Evolutionary conservation across 129 eudicot species (phyloP), one percentile per base, ranked within the genome.

Genomic region (Artemisia tridentata): DNA sequence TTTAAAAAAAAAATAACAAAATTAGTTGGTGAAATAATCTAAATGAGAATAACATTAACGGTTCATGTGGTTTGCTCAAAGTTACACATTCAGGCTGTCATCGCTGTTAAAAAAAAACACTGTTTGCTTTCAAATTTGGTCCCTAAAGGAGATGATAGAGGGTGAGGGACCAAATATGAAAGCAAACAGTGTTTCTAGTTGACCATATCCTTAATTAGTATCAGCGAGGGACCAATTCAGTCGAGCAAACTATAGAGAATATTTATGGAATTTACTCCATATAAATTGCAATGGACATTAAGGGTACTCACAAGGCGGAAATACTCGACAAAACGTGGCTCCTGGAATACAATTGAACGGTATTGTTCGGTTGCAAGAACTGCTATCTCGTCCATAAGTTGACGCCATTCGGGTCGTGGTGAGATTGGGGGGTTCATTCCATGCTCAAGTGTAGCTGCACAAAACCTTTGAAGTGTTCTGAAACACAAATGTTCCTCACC

Each of bases 401-500:
- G 69, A 57, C 99, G 93, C 97, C 97, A 95, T 55, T 95, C 99
- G 0, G 99, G 99, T 60, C 84, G 85, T 43, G 99, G 99, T 65
- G 97, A 69, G 65, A 88, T 78, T 0, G 99, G 99, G 9, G 99
- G 99, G 63, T 79, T 83, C 99, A 95, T 95, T 16, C 99, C 99
- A 17, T 95, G 99, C 71, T 90, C 99, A 20, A 95, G 91, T 34
- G 99, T 95, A 61, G 99, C 99, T 31, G 99, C 95, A 50, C 96
- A 87, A 63, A 85, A 95, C 62, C 99, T 84, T 63, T 95, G 97
- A n/a, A 95, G 91, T 6, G 99, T 95, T 53, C 97, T 84, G 63
- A 95, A 95, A 69, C 99, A 95, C 86, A 95, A 78, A 74, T 90
- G 96, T 63, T 95, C 96, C 78, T 95, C 99, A 11, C 99, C 99